Percentiles rank a stretch among this genome's conserved stretches.
These are phyloP conservation scores for Didymellaceae sp. DNA, from an alignment of 2,329 filamentous ascomycete genomes.

Conservation along the genomic window DNA sequence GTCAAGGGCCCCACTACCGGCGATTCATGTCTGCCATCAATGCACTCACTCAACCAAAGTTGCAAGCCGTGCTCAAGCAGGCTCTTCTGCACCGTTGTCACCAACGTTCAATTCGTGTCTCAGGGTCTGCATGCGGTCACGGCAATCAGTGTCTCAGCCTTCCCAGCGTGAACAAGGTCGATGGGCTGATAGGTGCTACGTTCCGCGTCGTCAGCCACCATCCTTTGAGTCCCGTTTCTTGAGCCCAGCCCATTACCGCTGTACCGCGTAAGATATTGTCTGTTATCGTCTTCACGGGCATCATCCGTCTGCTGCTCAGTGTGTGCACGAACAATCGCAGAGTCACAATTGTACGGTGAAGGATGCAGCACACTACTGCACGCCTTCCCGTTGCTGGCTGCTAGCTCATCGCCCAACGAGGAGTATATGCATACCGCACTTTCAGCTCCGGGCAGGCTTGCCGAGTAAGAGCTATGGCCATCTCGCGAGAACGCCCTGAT, in stretches of 20 bases:
- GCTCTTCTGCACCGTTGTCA: constrained; percentile 9
- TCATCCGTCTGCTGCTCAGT: background rate
- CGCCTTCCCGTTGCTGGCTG: constrained; percentile 10
- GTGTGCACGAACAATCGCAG: background rate
- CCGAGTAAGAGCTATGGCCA: constrained; percentile 2
- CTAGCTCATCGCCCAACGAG: background rate
- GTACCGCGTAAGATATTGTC: background rate
- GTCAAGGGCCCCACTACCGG: constrained; percentile 13
- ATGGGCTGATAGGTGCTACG: constrained; percentile 5
- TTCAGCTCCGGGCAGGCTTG: constrained; percentile 10
- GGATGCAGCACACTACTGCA: constrained; percentile 11
- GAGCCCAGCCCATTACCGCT: background rate
- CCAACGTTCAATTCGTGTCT: constrained; percentile 5
- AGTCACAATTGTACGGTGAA: constrained; percentile 17
- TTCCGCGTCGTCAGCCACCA: constrained; percentile 1
- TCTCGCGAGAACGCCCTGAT: background rate
- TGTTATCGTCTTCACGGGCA: background rate
- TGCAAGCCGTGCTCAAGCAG: constrained; percentile 1
- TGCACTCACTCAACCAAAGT: constrained; percentile 11
- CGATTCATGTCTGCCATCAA: constrained; percentile 17
- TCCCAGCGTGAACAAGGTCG: constrained; percentile 5
- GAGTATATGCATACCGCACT: constrained; percentile 9
- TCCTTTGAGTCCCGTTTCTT: background rate
- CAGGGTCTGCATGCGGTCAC: background rate
- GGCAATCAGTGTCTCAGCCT: constrained; percentile 5